Conservation (phyloP, 2,329 filamentous ascomycete genomes). For the Nigrograna mackinnonii region DNA sequence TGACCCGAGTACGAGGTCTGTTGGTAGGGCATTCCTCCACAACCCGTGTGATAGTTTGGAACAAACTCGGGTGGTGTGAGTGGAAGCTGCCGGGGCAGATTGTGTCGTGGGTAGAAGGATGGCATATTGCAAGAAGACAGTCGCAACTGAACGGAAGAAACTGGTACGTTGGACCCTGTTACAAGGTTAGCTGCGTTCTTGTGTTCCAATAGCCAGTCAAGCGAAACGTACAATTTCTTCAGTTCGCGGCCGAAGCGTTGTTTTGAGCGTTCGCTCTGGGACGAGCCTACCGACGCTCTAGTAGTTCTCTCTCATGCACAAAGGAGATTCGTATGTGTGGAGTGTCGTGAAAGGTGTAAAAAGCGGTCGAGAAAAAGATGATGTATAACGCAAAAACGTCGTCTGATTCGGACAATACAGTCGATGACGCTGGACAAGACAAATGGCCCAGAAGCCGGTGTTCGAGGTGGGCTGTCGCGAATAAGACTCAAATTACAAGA, state of each 20-base stretch:
- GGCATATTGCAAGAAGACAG: slow-evolving; percentile 49
- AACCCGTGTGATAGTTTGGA: slow-evolving; percentile 47
- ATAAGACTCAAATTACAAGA: slow-evolving; percentile 15
- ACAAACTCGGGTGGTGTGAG: slow-evolving; percentile 55
- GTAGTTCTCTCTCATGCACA: slow-evolving; percentile 40
- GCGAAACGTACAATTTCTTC: slow-evolving; percentile 42
- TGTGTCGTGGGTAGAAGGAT: slow-evolving; percentile 53
- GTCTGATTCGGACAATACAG: slow-evolving; percentile 22
- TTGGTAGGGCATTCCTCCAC: slow-evolving; percentile 50
- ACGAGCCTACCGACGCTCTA: slow-evolving; percentile 36
- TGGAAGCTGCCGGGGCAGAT: slow-evolving; percentile 47
- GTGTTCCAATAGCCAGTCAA: slow-evolving; percentile 3
- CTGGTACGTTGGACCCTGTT: slow-evolving; percentile 41
- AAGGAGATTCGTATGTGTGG: slow-evolving; percentile 20
- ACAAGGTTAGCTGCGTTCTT: slow-evolving; percentile 18
- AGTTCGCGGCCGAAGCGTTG: slow-evolving; percentile 31
- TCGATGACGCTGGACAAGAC: slow-evolving; percentile 8
- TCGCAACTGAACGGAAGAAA: slow-evolving; percentile 46
- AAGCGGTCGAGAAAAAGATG: slow-evolving; percentile 21
- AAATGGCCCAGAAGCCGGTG: not conserved
- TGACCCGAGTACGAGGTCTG: slow-evolving; percentile 48
- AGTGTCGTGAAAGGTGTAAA: slow-evolving; percentile 13
- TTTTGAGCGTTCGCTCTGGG: slow-evolving; percentile 41
- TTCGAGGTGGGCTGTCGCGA: slow-evolving; percentile 14
- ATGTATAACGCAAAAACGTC: slow-evolving; percentile 27